Evolutionary conservation across 768 basidiomycete genomes (phyloP).

Genomic region (Kwoniella mangroviensis): DNA sequence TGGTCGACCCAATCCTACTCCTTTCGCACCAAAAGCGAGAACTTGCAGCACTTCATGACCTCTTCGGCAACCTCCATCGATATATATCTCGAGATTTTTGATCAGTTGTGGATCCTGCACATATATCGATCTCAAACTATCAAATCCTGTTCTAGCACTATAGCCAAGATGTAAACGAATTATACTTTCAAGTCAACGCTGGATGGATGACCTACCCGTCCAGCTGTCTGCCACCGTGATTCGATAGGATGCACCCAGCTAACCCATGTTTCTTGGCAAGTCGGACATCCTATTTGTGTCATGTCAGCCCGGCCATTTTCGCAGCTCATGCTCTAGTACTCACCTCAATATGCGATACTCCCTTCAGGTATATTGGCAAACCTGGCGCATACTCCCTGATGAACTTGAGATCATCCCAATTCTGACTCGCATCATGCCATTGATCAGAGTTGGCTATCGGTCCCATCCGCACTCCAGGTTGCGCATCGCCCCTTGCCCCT

Average conservation of each 20-base stretch:
- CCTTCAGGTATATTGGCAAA: slow-evolving; percentile 62
- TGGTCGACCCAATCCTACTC: slow-evolving; percentile 58
- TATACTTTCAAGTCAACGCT: background rate
- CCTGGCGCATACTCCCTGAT: slow-evolving; percentile 56
- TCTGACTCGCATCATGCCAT: slow-evolving; percentile 47
- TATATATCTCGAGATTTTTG: slow-evolving; percentile 66
- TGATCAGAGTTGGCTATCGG: slow-evolving; percentile 39
- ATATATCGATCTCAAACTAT: slow-evolving; percentile 60
- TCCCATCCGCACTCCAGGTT: slow-evolving; percentile 48
- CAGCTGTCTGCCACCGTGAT: slow-evolving; percentile 36
- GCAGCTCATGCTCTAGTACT: slow-evolving; percentile 14
- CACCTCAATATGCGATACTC: slow-evolving; percentile 62
- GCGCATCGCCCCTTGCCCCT: slow-evolving; percentile 40
- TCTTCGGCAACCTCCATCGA: slow-evolving; percentile 80
- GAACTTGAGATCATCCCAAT: slow-evolving; percentile 56
- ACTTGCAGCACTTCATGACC: slow-evolving; percentile 90
- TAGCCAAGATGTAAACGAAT: background rate
- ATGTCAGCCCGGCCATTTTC: slow-evolving; percentile 6
- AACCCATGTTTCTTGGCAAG: slow-evolving; percentile 83
- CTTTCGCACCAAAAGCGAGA: slow-evolving; percentile 67
- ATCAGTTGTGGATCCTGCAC: slow-evolving; percentile 51
- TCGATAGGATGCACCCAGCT: slow-evolving; percentile 56
- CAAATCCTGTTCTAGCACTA: slow-evolving; percentile 58
- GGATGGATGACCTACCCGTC: slow-evolving; percentile 23
- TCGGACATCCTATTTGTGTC: slow-evolving; percentile 69